Percentiles rank a stretch among this genome's conserved stretches.
Conservation (phyloP, 306 rosid species). For the Pachyrhizus erosus region DNA sequence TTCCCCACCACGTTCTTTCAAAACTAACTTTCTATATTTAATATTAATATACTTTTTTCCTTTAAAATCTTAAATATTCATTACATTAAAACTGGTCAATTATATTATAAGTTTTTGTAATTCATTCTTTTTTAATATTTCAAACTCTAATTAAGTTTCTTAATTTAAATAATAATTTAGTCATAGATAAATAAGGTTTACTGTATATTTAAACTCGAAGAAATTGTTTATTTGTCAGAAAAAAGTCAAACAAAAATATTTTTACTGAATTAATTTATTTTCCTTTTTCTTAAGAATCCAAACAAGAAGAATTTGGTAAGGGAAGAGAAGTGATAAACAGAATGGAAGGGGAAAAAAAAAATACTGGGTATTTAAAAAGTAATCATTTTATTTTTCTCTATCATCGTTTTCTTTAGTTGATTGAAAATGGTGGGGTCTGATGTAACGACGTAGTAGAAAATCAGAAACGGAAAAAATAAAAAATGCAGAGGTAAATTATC, state of each 20-base stretch:
- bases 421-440: slow-evolving; percentile 30
- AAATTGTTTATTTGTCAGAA: neutral
- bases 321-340: neutral
- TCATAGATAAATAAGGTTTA: no score
- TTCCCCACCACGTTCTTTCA: no score
- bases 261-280: neutral
- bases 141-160: no score
- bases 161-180: no score
- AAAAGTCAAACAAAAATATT: neutral
- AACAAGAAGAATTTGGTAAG: neutral
- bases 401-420: neutral
- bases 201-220: no score
- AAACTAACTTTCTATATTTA: no score
- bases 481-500: no score
- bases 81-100: no score
- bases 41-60: no score
- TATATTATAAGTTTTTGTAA: no score
- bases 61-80: no score
- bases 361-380: neutral
- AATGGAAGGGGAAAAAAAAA: neutral
- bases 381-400: neutral
- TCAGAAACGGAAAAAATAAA: neutral
- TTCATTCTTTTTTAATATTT: no score
- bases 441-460: neutral
- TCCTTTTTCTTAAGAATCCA: neutral